These are phyloP conservation scores for Luffa aegyptiaca DNA, from an alignment of 306 rosid genomes.

Conservation along the genomic window DNA sequence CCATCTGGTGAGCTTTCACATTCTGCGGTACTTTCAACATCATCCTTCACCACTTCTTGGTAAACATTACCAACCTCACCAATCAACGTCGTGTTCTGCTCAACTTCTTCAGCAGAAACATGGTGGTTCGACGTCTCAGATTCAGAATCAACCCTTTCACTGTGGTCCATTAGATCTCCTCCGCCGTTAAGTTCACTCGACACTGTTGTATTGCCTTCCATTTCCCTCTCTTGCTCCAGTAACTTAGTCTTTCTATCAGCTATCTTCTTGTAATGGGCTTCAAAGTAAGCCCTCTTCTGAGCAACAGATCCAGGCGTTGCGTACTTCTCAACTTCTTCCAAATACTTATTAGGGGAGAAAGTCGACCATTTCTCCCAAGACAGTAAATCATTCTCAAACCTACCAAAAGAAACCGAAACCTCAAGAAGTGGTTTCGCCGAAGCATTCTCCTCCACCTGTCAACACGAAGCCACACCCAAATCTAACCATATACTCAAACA, in stretches of 20 bases:
- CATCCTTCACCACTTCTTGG: conserved; percentile 28
- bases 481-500: conserved; percentile 17
- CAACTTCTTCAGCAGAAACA: conserved; percentile 15
- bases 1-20: conserved; percentile 20
- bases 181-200: conserved; percentile 30
- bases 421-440: conserved; percentile 52
- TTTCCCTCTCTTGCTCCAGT: conserved; percentile 52
- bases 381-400: conserved; percentile 80
- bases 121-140: conserved; percentile 19
- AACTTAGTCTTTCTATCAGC: conserved; percentile 83
- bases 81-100: conserved; percentile 17
- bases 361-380: conserved; percentile 99
- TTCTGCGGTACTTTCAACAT: conserved; percentile 24
- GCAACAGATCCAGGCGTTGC: conserved; percentile 98
- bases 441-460: conserved; percentile 60
- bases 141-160: conserved; percentile 20
- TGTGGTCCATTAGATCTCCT: conserved; percentile 38
- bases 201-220: conserved; percentile 24
- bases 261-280: conserved; percentile 89
- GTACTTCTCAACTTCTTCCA: conserved; percentile 94
- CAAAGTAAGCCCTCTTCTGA: conserved; percentile 85
- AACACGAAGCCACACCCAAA: conserved; percentile 19
- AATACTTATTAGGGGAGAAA: conserved; percentile 81
- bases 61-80: conserved; percentile 17
- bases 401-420: conserved; percentile 87